phyloP scores from a whole-genome alignment of 169 alveolate genomes.

The Cryptosporidium ubiquitum region DNA sequence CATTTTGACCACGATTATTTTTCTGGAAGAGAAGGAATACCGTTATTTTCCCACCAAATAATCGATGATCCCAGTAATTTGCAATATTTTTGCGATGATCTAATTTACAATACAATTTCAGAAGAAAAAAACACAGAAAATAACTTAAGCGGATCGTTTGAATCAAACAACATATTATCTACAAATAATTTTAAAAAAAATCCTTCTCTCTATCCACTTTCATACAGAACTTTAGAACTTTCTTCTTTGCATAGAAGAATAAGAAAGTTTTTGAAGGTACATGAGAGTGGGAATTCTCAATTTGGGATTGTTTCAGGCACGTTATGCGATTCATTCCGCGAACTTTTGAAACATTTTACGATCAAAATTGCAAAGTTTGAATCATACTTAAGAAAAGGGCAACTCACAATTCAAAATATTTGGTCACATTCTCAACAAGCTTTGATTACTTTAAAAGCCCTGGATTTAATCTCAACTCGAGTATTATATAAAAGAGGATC shows the following conservation, averaged over 20 bases:
- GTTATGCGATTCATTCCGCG: slow-evolving; percentile 43
- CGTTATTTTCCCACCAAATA: slow-evolving; percentile 22
- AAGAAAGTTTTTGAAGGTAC: slow-evolving; percentile 24
- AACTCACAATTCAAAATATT: slow-evolving; percentile 29
- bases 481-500: slow-evolving; percentile 20
- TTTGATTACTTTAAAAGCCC: slow-evolving; percentile 20
- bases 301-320: slow-evolving; percentile 47
- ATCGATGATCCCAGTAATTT: slow-evolving; percentile 35
- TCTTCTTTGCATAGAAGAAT: slow-evolving; percentile 49
- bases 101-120: not conserved
- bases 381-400: slow-evolving; percentile 40
- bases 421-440: slow-evolving; percentile 62
- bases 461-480: slow-evolving; percentile 44
- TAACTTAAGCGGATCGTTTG: not conserved
- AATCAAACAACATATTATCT: not conserved
- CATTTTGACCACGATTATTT: not conserved
- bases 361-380: slow-evolving; percentile 24
- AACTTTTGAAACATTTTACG: slow-evolving; percentile 49
- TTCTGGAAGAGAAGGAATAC: slow-evolving; percentile 22
- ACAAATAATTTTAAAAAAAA: not conserved
- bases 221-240: slow-evolving; percentile 23
- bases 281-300: not conserved
- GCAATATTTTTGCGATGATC: not conserved
- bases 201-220: slow-evolving; percentile 40
- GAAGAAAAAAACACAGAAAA: not conserved